Evolutionary conservation across 2,329 filamentous ascomycete genomes (phyloP), one percentile per base, ranked within the genome.

Genomic region (Cercospora zeina): DNA sequence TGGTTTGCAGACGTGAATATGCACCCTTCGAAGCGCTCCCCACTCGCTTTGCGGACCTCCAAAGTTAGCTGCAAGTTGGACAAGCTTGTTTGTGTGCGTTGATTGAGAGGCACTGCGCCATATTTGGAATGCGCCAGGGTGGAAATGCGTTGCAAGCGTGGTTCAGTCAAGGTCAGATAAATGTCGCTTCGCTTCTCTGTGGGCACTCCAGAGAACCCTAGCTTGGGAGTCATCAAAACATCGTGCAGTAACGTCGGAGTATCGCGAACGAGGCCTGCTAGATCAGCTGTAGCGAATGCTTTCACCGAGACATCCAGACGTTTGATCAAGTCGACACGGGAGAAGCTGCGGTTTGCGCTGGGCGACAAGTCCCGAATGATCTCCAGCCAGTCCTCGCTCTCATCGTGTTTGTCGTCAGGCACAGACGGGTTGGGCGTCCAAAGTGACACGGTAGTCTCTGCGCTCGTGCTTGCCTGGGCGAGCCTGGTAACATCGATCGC

Each of bases 141-240:
- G 10, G 84, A 83, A 66, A 85, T 83, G 61, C 87, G 87, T 16
- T 89, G 87, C 24, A 99, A 80, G n/a, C 87, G 82, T 0, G 91
- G 90, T 66, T 91, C 87, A 62, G 87, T 86, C 53, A 99, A 77
- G 0, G 92, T 97, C 49, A 99, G 77, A 73, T 99, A 99, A 55
- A 99, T 97, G 74, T 99, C 96, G 10, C 92, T 97, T 70, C 96
- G 84, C 14, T 89, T 83, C 73, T 91, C 93, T 0, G 89, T 92
- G 0, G 95, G 93, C 1, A 93, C 93, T 11, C 93, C 93, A 3
- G 93, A 91, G 74, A 99, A 97, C 1, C 93, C 95, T 75, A 97
- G 93, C 74, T 95, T 95, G 70, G 83, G 89, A 0, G 93, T 96
- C 74, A 89, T 89, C 61, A 83, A 83, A 63, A 97, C 85, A 56